Conservation (phyloP, 73 alveolate genomes). For the Stentor coeruleus region DNA sequence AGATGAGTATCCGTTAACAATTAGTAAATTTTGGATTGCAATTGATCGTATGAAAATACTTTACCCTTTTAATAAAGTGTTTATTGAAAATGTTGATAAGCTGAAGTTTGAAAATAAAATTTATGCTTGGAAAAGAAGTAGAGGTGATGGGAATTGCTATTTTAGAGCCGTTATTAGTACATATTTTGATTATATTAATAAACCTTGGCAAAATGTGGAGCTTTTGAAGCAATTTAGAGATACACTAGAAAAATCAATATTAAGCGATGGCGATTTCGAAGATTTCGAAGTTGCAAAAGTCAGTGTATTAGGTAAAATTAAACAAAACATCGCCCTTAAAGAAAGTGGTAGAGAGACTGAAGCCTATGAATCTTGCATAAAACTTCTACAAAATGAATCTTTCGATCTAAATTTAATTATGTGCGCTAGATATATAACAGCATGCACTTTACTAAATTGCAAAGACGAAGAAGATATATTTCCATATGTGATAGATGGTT, state of each 20-base stretch:
- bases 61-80: background rate
- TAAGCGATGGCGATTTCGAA: background rate
- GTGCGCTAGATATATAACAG: background rate
- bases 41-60: background rate
- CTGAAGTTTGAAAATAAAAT: background rate
- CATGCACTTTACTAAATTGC: background rate
- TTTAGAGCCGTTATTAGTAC: constrained; percentile 9
- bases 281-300: background rate
- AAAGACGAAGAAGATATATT: background rate
- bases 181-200: background rate
- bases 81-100: background rate
- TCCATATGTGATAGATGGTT: background rate
- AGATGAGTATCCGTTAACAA: constrained; percentile 19
- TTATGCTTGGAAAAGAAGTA: constrained; percentile 3
- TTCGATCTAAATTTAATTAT: background rate
- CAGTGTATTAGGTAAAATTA: background rate
- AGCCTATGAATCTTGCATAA: background rate
- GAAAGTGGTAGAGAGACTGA: background rate
- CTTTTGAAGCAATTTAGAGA: too few species aligned
- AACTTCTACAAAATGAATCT: background rate
- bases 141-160: constrained; percentile 25
- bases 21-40: background rate
- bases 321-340: background rate
- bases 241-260: too few species aligned
- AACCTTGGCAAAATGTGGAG: background rate